Evolutionary conservation across 768 basidiomycete genomes (phyloP).

Genomic region (Rhodocollybia butyracea): DNA sequence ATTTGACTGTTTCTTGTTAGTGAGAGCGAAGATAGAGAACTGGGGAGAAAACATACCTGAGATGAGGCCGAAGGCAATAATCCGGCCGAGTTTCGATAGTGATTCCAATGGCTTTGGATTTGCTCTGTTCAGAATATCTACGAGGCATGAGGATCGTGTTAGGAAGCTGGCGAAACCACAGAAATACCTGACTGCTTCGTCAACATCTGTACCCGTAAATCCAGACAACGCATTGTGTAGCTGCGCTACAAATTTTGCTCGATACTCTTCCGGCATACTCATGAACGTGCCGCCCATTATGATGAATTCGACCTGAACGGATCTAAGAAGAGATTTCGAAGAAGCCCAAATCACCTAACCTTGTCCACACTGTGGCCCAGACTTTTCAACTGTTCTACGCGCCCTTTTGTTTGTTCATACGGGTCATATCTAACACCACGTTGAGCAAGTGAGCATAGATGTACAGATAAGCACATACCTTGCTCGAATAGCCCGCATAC

Average conservation of each 20-base stretch:
- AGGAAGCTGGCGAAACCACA: not conserved
- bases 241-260: constrained; percentile 90
- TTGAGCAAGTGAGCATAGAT: not conserved
- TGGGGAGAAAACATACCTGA: constrained; percentile 50
- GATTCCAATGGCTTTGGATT: constrained; percentile 98
- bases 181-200: constrained; percentile 85
- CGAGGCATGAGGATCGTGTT: not conserved
- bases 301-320: constrained; percentile 75
- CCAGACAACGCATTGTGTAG: constrained; percentile 96
- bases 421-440: constrained; percentile 61
- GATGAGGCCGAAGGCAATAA: constrained; percentile 94
- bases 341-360: constrained; percentile 39
- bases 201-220: constrained; percentile 88
- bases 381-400: constrained; percentile 93
- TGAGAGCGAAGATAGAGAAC: too few relatives aligned
- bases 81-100: constrained; percentile 99
- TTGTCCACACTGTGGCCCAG: constrained; percentile 98
- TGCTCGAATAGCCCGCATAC: constrained; percentile 98
- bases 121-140: constrained; percentile 94
- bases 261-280: constrained; percentile 98
- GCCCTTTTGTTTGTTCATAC: constrained; percentile 93
- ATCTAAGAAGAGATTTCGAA: not conserved
- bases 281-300: constrained; percentile 99
- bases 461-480: constrained; percentile 37
- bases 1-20: too few relatives aligned